phyloP scores from a whole-genome alignment of 2,329 filamentous ascomycete genomes.

The Xylariaceae sp. region DNA sequence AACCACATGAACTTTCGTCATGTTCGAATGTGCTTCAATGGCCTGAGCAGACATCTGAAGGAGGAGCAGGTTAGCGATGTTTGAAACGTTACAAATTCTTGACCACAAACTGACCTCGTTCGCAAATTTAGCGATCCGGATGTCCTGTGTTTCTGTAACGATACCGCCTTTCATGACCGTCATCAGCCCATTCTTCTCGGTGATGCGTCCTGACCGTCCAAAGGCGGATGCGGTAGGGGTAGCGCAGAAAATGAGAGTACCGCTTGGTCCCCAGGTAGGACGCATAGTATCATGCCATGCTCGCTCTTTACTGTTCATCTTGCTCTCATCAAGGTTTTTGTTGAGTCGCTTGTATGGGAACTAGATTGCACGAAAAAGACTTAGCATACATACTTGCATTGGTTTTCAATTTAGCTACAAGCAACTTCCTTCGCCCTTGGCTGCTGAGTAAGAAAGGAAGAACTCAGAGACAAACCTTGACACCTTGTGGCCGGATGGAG shows the following conservation, averaged over 20 bases:
- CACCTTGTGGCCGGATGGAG: constrained; percentile 57
- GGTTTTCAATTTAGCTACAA: constrained; percentile 27
- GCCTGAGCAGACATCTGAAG: constrained; percentile 51
- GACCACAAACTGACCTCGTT: constrained; percentile 43
- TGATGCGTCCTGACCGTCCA: constrained; percentile 28
- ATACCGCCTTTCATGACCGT: constrained; percentile 53
- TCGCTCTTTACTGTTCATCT: constrained; percentile 61
- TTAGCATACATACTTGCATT: constrained; percentile 38
- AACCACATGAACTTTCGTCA: constrained; percentile 50
- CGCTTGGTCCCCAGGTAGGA: constrained; percentile 73
- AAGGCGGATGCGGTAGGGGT: constrained; percentile 32
- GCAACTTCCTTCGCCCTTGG: constrained; percentile 1
- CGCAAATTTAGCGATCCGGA: constrained; percentile 61
- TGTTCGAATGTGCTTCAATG: constrained; percentile 50
- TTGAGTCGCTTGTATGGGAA: constrained; percentile 84
- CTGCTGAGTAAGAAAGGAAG: constrained; percentile 7
- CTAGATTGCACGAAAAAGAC: constrained; percentile 49
- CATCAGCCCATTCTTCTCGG: constrained; percentile 46
- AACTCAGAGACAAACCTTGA: constrained; percentile 73
- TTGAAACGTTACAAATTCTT: background rate
- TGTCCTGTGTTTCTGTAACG: constrained; percentile 59
- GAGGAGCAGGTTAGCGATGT: constrained; percentile 2
- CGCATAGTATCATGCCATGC: constrained; percentile 71
- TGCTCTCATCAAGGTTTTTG: constrained; percentile 55
- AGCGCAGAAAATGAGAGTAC: constrained; percentile 64